phyloP scores from a whole-genome alignment of 768 basidiomycete species.

The Gloeostereum incarnatum region DNA sequence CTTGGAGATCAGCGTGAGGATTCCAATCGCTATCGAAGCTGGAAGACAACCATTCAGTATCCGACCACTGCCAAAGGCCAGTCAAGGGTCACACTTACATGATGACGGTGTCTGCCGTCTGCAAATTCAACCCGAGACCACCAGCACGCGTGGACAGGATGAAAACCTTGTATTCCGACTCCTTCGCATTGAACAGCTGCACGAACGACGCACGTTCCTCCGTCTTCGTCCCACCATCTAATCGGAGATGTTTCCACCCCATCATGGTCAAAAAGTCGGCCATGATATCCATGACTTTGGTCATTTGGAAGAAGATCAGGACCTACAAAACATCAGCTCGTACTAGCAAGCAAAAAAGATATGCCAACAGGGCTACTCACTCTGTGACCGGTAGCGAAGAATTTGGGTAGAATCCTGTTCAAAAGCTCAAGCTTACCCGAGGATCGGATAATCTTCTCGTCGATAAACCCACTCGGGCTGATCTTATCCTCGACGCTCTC shows the following conservation, averaged over 20 bases:
- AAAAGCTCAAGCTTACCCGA: conserved; percentile 94
- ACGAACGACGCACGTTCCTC: conserved; percentile 89
- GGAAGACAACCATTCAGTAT: conserved; percentile 7
- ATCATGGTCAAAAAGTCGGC: conserved; percentile 89
- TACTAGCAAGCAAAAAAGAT: background rate
- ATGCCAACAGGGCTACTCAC: conserved; percentile 27
- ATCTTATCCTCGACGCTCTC: conserved; percentile 93
- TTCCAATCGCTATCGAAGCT: conserved; percentile 91
- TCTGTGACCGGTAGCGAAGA: conserved; percentile 87
- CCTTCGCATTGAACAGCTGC: conserved; percentile 79
- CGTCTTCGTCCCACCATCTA: conserved; percentile 96
- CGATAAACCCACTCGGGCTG: conserved; percentile 71
- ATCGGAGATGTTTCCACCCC: conserved; percentile 79
- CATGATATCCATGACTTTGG: conserved; percentile 98
- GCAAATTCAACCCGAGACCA: conserved; percentile 89
- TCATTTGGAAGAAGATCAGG: conserved; percentile 99
- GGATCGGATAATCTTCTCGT: conserved; percentile 77
- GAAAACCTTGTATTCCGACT: conserved; percentile 85
- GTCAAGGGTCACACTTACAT: conserved; percentile 45
- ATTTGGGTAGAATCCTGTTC: conserved; percentile 87
- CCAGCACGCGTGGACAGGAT: conserved; percentile 91
- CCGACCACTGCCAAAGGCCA: background rate
- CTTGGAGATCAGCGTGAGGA: conserved; percentile 97
- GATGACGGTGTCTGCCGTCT: conserved; percentile 94
- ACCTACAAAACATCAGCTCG: conserved; percentile 39